Evolutionary conservation across 2,329 filamentous ascomycete genomes (phyloP), one percentile per base, ranked within the genome.

Genomic region (Diaporthe capsici): DNA sequence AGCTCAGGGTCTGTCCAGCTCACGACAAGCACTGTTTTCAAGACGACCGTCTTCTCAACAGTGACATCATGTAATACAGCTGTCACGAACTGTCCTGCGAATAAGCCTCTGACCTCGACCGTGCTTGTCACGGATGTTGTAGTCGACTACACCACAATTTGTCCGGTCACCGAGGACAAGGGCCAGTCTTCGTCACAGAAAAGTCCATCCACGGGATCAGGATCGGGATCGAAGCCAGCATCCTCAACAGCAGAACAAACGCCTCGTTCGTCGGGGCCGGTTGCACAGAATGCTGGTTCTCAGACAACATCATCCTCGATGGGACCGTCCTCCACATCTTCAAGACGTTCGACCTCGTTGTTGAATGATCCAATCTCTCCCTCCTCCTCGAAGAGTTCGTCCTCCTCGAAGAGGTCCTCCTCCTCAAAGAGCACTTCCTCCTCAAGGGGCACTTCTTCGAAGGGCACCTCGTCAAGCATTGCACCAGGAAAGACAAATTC

Each of bases 71-170:
- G 73, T 9, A 51, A 68, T 7, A 57, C 73, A 8, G 37, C 55
- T 15, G 51, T 75, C 37, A 75, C 73, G 8, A 63, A 63, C n/a
- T 75, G 73, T n/a, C 73, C 73, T 9, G 73, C 73, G 17, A 22
- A 61, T 4, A 39, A 44, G 34, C 31, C 71, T 42, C 57, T 53
- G 2, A 15, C 7, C 10, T 75, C 73, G 13, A 75, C 73, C 12
- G 34, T 70, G 4, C 37, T 75, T 13, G 55, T 75, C 20, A 75
- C 73, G 28, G 55, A 71, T 31, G 25, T 42, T 15, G 63, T 75
- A 22, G 39, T 70, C 34, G 63, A 71, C 13, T 71, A 68, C 34
- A 75, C 73, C 6, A 75, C 73, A 28, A n/a, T 75, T 22, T 75
- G 73, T 57, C 73, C 73, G 13, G 65, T 75, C 22, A 74, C 60